These are phyloP conservation scores for Teunomyces barrocoloradensis DNA, from an alignment of 805 yeast genomes.

Conservation along the genomic window DNA sequence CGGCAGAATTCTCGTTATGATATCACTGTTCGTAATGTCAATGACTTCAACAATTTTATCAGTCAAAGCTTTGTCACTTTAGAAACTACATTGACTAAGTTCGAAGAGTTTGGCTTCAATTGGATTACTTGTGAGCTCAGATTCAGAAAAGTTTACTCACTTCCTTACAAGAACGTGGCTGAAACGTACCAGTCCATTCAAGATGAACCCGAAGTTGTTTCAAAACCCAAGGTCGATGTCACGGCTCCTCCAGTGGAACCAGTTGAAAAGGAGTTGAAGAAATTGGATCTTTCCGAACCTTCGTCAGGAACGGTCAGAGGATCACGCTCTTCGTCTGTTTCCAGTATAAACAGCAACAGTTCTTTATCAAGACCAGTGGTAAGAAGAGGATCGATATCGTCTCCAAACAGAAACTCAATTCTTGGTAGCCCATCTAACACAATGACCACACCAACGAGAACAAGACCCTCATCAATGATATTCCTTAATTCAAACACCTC, in stretches of 20 bases:
- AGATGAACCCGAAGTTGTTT: background rate
- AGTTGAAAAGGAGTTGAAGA: conserved; percentile 13
- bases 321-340: conserved; percentile 29
- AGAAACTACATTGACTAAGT: conserved; percentile 25
- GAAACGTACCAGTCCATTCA: conserved; percentile 13
- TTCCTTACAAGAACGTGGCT: conserved; percentile 25
- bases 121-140: conserved; percentile 45
- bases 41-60: conserved; percentile 41
- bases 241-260: background rate
- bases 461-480: conserved; percentile 27
- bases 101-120: conserved; percentile 36
- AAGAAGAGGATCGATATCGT: conserved; percentile 17
- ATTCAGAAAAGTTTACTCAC: conserved; percentile 35
- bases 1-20: conserved; percentile 37
- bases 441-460: conserved; percentile 5
- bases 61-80: conserved; percentile 35
- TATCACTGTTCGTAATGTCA: conserved; percentile 32
- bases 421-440: conserved; percentile 1
- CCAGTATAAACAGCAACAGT: conserved; percentile 19
- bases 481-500: conserved; percentile 20
- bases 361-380: conserved; percentile 9
- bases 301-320: conserved; percentile 9
- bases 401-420: conserved; percentile 16
- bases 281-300: conserved; percentile 14
- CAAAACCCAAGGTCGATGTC: no score